Percentiles rank a stretch among this genome's conserved stretches.
These are phyloP conservation scores for Rosa multiflora DNA, from an alignment of 306 rosid genomes.

Conservation along the genomic window DNA sequence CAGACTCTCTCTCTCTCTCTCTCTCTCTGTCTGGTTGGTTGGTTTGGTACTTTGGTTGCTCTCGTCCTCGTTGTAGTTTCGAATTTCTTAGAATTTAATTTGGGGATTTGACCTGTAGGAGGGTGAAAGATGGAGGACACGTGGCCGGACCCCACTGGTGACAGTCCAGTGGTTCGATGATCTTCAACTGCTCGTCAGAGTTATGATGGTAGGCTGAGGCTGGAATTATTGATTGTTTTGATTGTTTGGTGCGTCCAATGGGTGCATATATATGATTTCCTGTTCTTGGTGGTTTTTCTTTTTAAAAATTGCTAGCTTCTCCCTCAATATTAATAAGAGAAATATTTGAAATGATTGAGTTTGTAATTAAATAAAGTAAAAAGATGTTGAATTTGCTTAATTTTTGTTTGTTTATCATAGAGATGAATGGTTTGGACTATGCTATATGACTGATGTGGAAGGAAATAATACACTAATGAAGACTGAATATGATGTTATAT, in stretches of 20 bases:
- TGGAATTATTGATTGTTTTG: background rate
- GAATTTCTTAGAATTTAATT: background rate
- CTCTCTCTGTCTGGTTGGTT: no score
- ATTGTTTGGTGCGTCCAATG: background rate
- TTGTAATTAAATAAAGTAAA: background rate
- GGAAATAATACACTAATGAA: no score
- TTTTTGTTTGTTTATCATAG: no score
- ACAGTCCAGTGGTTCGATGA: constrained; percentile 17
- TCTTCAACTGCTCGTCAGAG: constrained; percentile 34
- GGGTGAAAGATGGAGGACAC: constrained; percentile 11
- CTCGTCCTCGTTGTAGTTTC: constrained; percentile 11
- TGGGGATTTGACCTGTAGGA: constrained; percentile 23
- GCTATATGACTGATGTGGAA: no score
- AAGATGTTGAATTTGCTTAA: background rate
- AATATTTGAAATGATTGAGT: background rate
- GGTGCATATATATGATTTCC: background rate
- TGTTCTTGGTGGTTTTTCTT: no score
- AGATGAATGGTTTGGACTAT: background rate
- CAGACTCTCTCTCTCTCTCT: background rate
- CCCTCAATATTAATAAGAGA: no score
- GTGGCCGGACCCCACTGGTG: constrained; percentile 30
- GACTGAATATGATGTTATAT: no score
- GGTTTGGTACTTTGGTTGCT: background rate
- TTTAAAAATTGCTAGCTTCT: no score
- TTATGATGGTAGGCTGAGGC: background rate